Evolutionary conservation across 2,329 filamentous ascomycete species (phyloP), one percentile per base, ranked within the genome.

Genomic region (Cladophialophora chaetospira): DNA sequence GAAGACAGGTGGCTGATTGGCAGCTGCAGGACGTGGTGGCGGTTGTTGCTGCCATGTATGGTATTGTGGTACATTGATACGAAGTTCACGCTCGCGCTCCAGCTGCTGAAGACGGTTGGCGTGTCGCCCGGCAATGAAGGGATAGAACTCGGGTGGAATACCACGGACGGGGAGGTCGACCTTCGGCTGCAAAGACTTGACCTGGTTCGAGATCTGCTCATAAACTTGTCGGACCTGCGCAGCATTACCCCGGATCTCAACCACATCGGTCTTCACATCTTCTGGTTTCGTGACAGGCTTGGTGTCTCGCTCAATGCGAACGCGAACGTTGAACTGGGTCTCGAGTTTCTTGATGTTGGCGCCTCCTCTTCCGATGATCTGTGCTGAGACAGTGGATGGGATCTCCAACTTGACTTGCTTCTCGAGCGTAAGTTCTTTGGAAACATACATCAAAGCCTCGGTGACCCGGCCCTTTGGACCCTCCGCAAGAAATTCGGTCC

Each of bases 341-440:
- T 93, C 89, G 51, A 99, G 86, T 44, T 88, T 83, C 76, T 95
- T 93, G 71, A 99, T 95, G 60, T 88, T 93, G 23, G 90, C 84
- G 57, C 95, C 95, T 70, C 88, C 87, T 70, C 90, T 91, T 66
- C 94, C 95, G 71, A 99, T 97, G 73, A 99, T 92, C 73, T 93
- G 88, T 51, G 92, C 85, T 60, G 91, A 86, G 19, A 91, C 85
- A 35, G 91, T 93, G 46, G 87, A 83, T 50, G 93, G 94, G 63
- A 99, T 88, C 2, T 89, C 81, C 46, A 97, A 84, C 63, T 85
- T 87, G 69, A 89, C 80, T 50, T 82, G 81, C 79, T 86, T 82
- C 82, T 87, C 95, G 44, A 86, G 84, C 68, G 92, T 92, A 66
- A 99, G 88, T 70, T 96, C 89, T 68, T 88, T 86, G 43, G 94